Evolutionary conservation across 1,284 basidiomycete species (phyloP), one percentile per base, ranked within the genome.

Genomic region (Ceratobasidium sp.): DNA sequence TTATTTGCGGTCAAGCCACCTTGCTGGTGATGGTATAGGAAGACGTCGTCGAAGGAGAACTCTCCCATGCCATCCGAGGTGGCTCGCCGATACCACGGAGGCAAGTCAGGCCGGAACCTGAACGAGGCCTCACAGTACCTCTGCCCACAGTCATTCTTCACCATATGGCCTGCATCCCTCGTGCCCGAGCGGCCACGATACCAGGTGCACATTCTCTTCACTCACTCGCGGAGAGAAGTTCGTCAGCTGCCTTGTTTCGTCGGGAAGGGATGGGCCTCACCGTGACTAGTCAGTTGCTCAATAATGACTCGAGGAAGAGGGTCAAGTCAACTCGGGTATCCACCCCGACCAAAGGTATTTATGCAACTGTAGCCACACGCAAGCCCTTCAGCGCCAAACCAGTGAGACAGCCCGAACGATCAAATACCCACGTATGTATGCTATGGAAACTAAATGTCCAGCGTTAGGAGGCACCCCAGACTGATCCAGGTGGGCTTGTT

Each of bases 31-130:
- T 37, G 54, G 22, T 73, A 62, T n/a, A 73, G 34, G 48, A 73
- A 73, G 13, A 73, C 69, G 16, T 73, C 69, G n/a, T 73, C 69
- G 48, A 73, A 73, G 9, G 69, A 73, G 46, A 73, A 41, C 13
- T 73, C 69, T 13, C 69, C 69, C n/a, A 73, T 16, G 1, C 69
- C 69, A 39, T 73, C 69, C 22, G 69, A 59, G 22, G 58, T 73
- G 16, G 58, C 37, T 46, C 69, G 59, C 19, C 69, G 58, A 43
- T 53, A 29, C 24, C 37, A 31, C 43, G 69, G 69, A 8, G 48
- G 58, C 29, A 73, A 16, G 41, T 73, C 58, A 24, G 69, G 69
- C 8, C 69, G 39, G 39, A 51, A 73, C 59, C 48, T 73, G 34
- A 19, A 14, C 29, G 69, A 73, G 8, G 58, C 53, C 29, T 13